phyloP scores from a whole-genome alignment of 2,329 filamentous ascomycete genomes.

The Claviceps sp. region DNA sequence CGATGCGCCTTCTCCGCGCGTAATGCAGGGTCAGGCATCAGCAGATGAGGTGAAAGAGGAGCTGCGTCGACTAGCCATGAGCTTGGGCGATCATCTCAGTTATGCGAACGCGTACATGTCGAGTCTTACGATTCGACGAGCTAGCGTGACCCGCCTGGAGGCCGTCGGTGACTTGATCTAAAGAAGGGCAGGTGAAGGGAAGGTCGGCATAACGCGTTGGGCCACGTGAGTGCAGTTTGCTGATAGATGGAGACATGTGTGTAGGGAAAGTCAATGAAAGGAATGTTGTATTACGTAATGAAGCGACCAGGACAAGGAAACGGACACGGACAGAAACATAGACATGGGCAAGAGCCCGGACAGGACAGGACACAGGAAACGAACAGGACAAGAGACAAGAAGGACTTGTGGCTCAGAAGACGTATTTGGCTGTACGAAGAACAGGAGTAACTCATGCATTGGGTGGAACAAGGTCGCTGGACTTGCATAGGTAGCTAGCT shows the following conservation, averaged over 20 bases:
- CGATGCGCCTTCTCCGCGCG: slow-evolving; percentile 32
- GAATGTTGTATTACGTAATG: neutral
- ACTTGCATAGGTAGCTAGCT: no score
- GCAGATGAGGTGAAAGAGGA: slow-evolving; percentile 37
- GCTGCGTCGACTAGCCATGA: slow-evolving; percentile 36
- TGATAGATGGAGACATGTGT: neutral
- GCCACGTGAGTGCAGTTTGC: no score
- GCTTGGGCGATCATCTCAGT: slow-evolving; percentile 33
- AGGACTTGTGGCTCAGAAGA: neutral
- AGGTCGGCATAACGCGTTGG: no score
- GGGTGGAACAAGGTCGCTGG: no score
- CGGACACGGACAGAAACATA: neutral
- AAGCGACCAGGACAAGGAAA: neutral
- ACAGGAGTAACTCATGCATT: neutral
- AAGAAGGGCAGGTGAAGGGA: neutral
- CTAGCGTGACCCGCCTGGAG: slow-evolving; percentile 16
- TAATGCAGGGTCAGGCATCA: slow-evolving; percentile 41
- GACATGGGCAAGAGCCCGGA: neutral
- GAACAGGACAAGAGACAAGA: neutral
- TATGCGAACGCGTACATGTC: slow-evolving; percentile 31
- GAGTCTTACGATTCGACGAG: slow-evolving; percentile 23
- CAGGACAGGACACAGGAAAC: neutral
- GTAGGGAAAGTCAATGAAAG: neutral
- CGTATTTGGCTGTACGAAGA: neutral
- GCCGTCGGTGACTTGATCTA: neutral